A percentile compares a stretch with the other conserved stretches of the same genome.
phyloP scores from a whole-genome alignment of 2,329 filamentous ascomycete species.

The Diaporthe nobilis region DNA sequence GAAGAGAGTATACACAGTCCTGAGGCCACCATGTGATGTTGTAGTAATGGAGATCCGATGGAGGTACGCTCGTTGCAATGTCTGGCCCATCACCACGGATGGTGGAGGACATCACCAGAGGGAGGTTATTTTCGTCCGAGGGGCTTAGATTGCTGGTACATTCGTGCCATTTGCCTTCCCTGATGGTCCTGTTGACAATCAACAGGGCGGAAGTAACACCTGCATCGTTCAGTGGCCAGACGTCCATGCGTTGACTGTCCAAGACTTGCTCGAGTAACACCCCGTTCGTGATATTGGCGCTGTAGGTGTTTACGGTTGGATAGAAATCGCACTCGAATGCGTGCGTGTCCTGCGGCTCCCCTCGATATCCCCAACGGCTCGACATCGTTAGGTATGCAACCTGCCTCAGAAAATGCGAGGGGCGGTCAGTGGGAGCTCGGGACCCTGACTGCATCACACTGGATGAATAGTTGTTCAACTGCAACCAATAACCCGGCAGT shows the following conservation, averaged over 20 bases:
- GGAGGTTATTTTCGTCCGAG: neutral
- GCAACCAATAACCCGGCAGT: neutral
- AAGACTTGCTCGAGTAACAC: slow-evolving; percentile 8
- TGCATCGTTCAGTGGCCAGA: neutral
- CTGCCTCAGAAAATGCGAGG: neutral
- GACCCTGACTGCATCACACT: neutral
- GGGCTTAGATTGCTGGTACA: neutral
- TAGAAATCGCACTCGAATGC: neutral
- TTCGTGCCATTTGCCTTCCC: neutral
- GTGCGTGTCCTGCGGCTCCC: neutral
- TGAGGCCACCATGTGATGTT: neutral
- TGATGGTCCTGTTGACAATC: neutral
- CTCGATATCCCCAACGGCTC: neutral
- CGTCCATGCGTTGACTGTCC: neutral
- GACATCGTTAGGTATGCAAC: neutral
- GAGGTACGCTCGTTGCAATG: no score
- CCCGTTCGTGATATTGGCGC: neutral
- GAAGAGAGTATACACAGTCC: neutral
- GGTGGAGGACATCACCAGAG: neutral
- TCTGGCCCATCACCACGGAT: no score
- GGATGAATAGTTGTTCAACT: neutral
- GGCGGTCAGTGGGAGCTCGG: neutral
- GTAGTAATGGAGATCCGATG: no score
- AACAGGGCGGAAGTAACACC: neutral
- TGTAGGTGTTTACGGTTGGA: neutral